Base-by-base conservation (phyloP, 306 rosid species). In the barrel medic (Medicago truncatula) region DNA sequence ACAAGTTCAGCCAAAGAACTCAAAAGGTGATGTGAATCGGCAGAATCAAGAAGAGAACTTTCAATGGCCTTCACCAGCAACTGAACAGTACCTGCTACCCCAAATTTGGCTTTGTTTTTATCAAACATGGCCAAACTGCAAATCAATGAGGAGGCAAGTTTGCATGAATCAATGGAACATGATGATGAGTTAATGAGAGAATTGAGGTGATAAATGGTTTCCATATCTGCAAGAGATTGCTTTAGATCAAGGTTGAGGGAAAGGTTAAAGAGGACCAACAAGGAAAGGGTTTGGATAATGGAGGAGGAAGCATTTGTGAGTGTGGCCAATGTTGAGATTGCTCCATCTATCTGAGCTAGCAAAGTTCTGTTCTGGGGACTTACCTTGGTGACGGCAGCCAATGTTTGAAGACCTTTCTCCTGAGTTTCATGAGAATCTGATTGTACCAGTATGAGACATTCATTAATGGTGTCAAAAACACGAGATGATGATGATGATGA, bases 61-160 rank as follows among this genome's bases (percentile, higher is more conserved):
- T 88, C 69, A 6, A 87, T 62, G 12, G 81, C 89, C 61, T 77
- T 81, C 11, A 89, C 87, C n/a, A 90, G 81, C 46, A 88, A 50
- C 38, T 83, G 90, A 36, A 91, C 76, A 0, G 97, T 94, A 4
- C 94, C 92, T 7, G 96, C 90, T 1, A 91, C 94, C 0, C 97
- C 97, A 41, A 91, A 88, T 65, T 89, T 91, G 82, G 98, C 96
- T 79, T 91, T 89, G 83, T 94, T 94, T 76, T 86, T 94, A 71
- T 94, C 93, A 16, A 78, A 86, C 96, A 94, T 86, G 23, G 96
- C 98, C 66, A 94, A 47, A 34, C 96, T 91, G 62, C 91, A 94
- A 13, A 91, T 70, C 77, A 94, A 43, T 0, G 91, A 90, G 56
- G 94, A 85, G 49, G 91, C 84, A 8, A 88, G 50, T 73, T 81